phyloP scores from a whole-genome alignment of 495 filamentous ascomycete genomes.

The Hamigera avellanea region DNA sequence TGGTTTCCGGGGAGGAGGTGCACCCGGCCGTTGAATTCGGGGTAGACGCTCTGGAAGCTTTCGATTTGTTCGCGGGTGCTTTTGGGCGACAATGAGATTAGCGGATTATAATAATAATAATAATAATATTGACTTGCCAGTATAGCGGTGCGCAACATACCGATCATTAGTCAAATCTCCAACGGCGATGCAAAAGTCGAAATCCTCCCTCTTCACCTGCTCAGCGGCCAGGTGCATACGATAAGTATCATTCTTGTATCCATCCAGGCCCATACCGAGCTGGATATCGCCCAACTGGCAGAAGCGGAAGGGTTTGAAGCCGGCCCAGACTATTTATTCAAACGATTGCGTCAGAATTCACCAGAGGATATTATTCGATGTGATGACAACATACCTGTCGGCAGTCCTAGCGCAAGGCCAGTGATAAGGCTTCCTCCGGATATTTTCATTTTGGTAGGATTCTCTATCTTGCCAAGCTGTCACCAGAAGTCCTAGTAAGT shows the following conservation, averaged over 20 bases:
- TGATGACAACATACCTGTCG: too few species aligned
- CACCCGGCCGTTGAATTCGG: background rate
- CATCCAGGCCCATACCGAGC: conserved; percentile 1
- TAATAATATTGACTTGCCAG: too few species aligned
- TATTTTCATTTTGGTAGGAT: too few species aligned
- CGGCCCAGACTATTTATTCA: too few species aligned
- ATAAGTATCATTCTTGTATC: background rate
- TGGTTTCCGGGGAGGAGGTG: conserved; percentile 2
- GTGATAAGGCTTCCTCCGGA: too few species aligned
- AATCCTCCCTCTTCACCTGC: conserved; percentile 1
- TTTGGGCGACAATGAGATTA: too few species aligned
- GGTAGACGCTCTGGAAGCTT: background rate
- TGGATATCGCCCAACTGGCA: conserved; percentile 3
- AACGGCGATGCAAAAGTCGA: conserved; percentile 2
- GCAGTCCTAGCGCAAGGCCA: too few species aligned
- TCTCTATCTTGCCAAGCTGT: too few species aligned
- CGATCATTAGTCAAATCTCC: conserved; percentile 1
- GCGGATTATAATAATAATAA: too few species aligned
- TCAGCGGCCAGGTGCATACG: conserved; percentile 2
- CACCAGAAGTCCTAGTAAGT: too few species aligned
- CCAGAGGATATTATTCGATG: too few species aligned
- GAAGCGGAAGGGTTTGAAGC: conserved; percentile 1
- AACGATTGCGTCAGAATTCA: too few species aligned
- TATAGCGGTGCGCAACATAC: background rate
- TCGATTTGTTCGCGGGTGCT: background rate